Percentiles rank a stretch among this genome's conserved stretches.
phyloP scores from a whole-genome alignment of 23 red algal species.

The Gracilariopsis chorda region DNA sequence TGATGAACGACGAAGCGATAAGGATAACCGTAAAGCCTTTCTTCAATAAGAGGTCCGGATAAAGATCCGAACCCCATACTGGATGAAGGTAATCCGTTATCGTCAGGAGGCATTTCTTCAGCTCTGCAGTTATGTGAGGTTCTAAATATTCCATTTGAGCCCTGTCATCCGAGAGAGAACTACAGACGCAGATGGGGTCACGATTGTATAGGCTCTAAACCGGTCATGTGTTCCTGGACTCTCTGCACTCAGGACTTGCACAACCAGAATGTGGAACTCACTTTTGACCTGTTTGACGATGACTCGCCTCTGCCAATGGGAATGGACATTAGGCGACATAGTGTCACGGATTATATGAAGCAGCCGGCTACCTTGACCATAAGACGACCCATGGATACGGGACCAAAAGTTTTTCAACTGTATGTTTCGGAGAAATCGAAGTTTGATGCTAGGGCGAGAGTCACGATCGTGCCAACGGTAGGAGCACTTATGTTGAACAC shows the following conservation, averaged over 20 bases:
- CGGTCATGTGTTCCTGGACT: neutral
- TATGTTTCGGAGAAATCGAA: neutral
- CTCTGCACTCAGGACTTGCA: neutral
- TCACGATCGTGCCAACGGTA: neutral
- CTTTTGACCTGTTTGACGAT: neutral
- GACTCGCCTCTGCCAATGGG: neutral
- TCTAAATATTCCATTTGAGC: neutral
- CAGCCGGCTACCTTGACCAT: neutral
- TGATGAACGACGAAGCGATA: too few species aligned
- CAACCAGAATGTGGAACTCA: neutral
- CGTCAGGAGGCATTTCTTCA: neutral
- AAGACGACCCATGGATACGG: neutral
- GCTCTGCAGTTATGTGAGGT: neutral
- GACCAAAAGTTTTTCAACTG: neutral
- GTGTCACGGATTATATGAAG: neutral
- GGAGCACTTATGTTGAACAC: neutral
- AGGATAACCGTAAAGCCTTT: neutral
- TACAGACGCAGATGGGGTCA: neutral
- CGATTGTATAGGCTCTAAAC: neutral
- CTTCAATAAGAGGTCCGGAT: constrained; percentile 53
- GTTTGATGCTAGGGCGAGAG: neutral
- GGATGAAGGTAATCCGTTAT: constrained; percentile 21
- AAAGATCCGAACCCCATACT: constrained; percentile 43
- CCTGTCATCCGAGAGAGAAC: neutral
- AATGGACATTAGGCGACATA: neutral